phyloP scores from a whole-genome alignment of 306 rosid genomes.

The Arachis hypogaea region DNA sequence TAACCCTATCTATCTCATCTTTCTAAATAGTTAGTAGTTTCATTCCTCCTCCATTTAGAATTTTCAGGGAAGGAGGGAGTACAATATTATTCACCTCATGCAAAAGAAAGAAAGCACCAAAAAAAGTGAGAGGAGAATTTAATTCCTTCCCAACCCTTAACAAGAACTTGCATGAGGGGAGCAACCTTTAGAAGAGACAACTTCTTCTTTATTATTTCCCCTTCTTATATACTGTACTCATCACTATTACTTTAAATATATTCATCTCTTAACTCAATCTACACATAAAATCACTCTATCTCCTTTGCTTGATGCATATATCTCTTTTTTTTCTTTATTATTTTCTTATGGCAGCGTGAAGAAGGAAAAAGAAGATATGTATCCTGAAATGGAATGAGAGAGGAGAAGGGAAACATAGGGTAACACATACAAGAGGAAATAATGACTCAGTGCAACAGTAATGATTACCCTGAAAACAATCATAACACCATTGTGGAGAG shows the following conservation, averaged over 20 bases:
- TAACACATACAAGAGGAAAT: slow-evolving; percentile 30
- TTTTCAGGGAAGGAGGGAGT: slow-evolving; percentile 31
- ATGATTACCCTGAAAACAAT: slow-evolving; percentile 41
- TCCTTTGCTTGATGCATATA: neutral
- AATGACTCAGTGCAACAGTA: slow-evolving; percentile 66
- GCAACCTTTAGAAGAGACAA: slow-evolving; percentile 54
- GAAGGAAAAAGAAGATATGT: slow-evolving; percentile 24
- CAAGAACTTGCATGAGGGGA: slow-evolving; percentile 56
- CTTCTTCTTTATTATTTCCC: slow-evolving; percentile 39
- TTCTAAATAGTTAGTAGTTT: slow-evolving; percentile 21
- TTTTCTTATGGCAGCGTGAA: slow-evolving; percentile 32
- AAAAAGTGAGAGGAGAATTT: slow-evolving; percentile 57
- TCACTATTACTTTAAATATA: slow-evolving; percentile 44
- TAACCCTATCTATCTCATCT: slow-evolving; percentile 37
- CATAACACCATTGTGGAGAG: slow-evolving; percentile 48
- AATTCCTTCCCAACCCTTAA: slow-evolving; percentile 61
- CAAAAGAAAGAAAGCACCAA: slow-evolving; percentile 40
- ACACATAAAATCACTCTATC: neutral
- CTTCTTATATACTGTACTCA: slow-evolving; percentile 20
- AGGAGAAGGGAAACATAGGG: slow-evolving; percentile 23
- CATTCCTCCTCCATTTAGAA: slow-evolving; percentile 40
- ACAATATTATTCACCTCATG: slow-evolving; percentile 37
- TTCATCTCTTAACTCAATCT: slow-evolving; percentile 38
- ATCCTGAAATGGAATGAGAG: slow-evolving; percentile 51
- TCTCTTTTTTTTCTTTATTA: slow-evolving; percentile 26